Percentiles rank a stretch among this genome's conserved stretches.
phyloP scores from a whole-genome alignment of 768 basidiomycete species.

The Boletus rubescentipes region DNA sequence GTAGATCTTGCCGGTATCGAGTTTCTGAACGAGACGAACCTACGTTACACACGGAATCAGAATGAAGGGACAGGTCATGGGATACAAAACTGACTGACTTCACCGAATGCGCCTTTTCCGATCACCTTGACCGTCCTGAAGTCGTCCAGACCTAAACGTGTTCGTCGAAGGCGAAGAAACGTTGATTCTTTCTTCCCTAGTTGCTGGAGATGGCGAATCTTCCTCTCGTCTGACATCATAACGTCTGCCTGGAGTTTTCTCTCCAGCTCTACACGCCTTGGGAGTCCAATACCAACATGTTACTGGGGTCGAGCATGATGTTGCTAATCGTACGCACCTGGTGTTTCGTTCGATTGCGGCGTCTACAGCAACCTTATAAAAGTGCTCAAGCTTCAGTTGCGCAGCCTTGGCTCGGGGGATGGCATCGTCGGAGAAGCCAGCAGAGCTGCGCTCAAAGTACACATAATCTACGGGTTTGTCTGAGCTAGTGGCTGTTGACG shows the following conservation, averaged over 20 bases:
- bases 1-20: slow-evolving; percentile 96
- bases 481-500: slow-evolving; percentile 22
- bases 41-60: slow-evolving; percentile 18
- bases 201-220: slow-evolving; percentile 77
- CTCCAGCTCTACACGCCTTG: slow-evolving; percentile 85
- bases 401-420: slow-evolving; percentile 84
- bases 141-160: slow-evolving; percentile 87
- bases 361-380: slow-evolving; percentile 96
- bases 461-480: slow-evolving; percentile 71
- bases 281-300: slow-evolving; percentile 4
- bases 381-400: slow-evolving; percentile 94
- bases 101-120: slow-evolving; percentile 98
- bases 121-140: slow-evolving; percentile 98
- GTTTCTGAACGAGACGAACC: slow-evolving; percentile 94
- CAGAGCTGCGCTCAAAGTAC: slow-evolving; percentile 82
- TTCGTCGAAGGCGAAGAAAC: slow-evolving; percentile 83
- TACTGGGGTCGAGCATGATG: neutral
- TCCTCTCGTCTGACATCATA: slow-evolving; percentile 78
- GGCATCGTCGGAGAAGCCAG: slow-evolving; percentile 77
- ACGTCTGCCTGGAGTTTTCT: slow-evolving; percentile 70
- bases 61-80: neutral
- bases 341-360: slow-evolving; percentile 92
- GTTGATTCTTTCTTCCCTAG: slow-evolving; percentile 87
- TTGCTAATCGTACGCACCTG: slow-evolving; percentile 49
- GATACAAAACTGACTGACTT: slow-evolving; percentile 49